Conservation (phyloP, 176 grass and related monocot genomes). For the Phoenix dactylifera region DNA sequence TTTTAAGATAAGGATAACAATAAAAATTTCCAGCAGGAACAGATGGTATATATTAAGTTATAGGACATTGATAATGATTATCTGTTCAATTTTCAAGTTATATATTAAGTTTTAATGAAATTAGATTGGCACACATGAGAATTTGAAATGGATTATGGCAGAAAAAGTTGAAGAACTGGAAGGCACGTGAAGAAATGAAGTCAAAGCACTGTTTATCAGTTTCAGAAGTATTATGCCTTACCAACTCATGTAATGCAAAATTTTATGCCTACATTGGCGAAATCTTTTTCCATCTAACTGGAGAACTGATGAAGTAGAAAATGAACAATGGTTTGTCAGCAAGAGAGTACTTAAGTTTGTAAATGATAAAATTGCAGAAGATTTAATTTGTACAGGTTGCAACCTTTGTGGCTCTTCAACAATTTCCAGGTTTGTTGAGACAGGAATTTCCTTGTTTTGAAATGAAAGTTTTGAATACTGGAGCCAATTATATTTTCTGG, state of each 20-base stretch:
- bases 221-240: constrained; percentile 35
- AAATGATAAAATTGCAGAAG: constrained; percentile 26
- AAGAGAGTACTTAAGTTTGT: constrained; percentile 28
- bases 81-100: no score
- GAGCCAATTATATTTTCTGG: constrained; percentile 2
- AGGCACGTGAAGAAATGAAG: constrained; percentile 22
- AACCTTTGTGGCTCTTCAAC: constrained; percentile 44
- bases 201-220: constrained; percentile 4
- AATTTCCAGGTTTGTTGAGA: constrained; percentile 31
- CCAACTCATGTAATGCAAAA: constrained; percentile 16
- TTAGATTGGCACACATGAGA: no score
- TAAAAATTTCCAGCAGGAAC: no score
- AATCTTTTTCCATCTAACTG: constrained; percentile 21
- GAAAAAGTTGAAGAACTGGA: constrained; percentile 41
- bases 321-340: constrained; percentile 14
- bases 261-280: constrained; percentile 33
- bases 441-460: neutral
- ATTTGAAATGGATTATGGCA: constrained; percentile 2
- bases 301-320: neutral
- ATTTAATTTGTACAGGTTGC: constrained; percentile 44
- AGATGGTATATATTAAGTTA: no score
- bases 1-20: no score
- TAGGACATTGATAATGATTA: no score
- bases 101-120: no score
- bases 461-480: neutral